Conservation (phyloP, 163 green algal genomes). For the Scenedesmus sp. region DNA sequence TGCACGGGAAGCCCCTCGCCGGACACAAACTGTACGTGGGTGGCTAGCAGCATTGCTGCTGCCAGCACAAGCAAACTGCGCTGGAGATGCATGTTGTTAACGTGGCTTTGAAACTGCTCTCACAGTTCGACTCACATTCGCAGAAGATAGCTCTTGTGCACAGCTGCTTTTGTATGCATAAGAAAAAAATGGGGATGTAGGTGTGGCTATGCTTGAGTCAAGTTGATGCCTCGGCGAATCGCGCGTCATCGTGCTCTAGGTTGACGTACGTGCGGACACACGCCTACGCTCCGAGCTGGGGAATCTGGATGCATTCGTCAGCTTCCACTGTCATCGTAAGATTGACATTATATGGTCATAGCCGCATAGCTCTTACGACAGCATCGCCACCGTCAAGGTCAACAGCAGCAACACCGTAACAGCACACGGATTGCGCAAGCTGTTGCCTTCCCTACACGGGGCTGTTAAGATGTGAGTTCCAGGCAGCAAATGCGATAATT, state of each 20-base stretch:
- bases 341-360: neutral
- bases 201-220: neutral
- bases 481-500: too few relatives aligned
- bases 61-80: neutral
- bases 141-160: neutral
- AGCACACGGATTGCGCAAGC: neutral
- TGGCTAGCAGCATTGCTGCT: neutral
- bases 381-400: neutral
- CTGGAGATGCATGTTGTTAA: neutral
- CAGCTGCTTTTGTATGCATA: too few relatives aligned
- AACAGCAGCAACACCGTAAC: neutral
- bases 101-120: neutral
- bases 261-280: neutral
- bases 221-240: neutral
- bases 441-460: too few relatives aligned
- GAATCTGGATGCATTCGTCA: neutral
- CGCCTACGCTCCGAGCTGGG: neutral
- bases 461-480: too few relatives aligned
- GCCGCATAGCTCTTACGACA: neutral
- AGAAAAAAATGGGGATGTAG: too few relatives aligned
- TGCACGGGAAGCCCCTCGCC: constrained; percentile 44
- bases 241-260: neutral
- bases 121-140: neutral
- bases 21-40: neutral
- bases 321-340: neutral